phyloP scores from a whole-genome alignment of 1,139 yeast genomes.

The Saccharomyces pastorianus region DNA sequence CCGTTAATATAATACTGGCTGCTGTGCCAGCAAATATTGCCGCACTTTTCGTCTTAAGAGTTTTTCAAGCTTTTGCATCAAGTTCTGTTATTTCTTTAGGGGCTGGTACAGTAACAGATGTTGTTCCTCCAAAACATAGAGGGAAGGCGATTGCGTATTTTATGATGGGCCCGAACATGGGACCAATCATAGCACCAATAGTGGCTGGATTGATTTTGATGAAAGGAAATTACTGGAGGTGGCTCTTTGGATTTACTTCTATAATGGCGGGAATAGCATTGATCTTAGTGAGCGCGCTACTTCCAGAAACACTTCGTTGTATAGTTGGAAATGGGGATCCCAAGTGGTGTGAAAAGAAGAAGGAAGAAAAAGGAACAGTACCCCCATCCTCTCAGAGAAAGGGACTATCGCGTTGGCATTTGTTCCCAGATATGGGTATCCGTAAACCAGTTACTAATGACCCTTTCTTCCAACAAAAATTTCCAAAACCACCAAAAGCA shows the following conservation, averaged over 20 bases:
- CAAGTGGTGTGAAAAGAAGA: constrained; percentile 17
- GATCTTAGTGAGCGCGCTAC: constrained; percentile 34
- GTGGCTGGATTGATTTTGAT: constrained; percentile 37
- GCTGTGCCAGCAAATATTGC: constrained; percentile 42
- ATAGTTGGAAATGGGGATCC: constrained; percentile 47
- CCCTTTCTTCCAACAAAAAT: constrained; percentile 23
- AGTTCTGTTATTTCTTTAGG: constrained; percentile 49
- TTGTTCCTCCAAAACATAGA: constrained; percentile 40
- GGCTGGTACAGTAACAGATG: constrained; percentile 49
- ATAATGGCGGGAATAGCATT: constrained; percentile 39
- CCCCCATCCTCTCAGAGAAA: neutral
- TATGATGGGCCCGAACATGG: constrained; percentile 55
- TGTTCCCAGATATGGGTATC: constrained; percentile 23
- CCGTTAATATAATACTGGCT: constrained; percentile 44
- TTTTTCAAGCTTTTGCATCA: constrained; percentile 49
- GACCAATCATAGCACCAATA: constrained; percentile 51
- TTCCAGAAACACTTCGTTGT: constrained; percentile 50
- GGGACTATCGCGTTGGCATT: constrained; percentile 10
- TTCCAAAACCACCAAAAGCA: constrained; percentile 45
- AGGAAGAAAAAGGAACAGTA: constrained; percentile 7
- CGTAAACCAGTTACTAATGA: constrained; percentile 23
- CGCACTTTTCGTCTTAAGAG: constrained; percentile 37
- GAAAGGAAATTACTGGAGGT: constrained; percentile 42
- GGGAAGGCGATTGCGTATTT: constrained; percentile 46
- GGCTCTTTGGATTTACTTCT: constrained; percentile 49